Evolutionary conservation across 345 rosid species (phyloP).

Genomic region (Pelargonium nanum): DNA sequence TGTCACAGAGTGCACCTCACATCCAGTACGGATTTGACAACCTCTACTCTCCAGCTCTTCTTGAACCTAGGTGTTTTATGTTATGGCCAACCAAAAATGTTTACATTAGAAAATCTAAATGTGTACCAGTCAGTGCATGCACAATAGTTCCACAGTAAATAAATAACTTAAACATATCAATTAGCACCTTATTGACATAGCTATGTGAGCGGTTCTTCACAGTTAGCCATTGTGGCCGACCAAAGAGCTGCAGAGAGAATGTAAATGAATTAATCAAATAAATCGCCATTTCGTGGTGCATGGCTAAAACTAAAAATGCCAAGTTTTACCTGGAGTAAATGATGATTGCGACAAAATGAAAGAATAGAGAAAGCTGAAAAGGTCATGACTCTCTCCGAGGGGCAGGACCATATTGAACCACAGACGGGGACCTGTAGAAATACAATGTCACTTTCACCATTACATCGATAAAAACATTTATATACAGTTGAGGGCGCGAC

Average conservation of each 20-base stretch:
- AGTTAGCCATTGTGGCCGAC: constrained; percentile 90
- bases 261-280: not conserved
- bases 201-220: constrained; percentile 55
- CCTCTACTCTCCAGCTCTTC: constrained; percentile 52
- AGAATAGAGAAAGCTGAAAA: constrained; percentile 79
- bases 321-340: constrained; percentile 62
- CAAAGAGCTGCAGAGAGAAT: constrained; percentile 46
- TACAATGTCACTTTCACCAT: not conserved
- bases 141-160: no score
- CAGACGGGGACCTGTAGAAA: constrained; percentile 58
- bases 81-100: not conserved
- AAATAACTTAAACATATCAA: no score
- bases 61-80: constrained; percentile 35
- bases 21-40: constrained; percentile 51
- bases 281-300: no score
- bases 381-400: constrained; percentile 59
- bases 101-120: not conserved
- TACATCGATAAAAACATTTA: no score
- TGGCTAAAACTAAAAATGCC: no score
- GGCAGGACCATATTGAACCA: constrained; percentile 88
- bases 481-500: not conserved
- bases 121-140: not conserved
- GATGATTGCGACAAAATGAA: constrained; percentile 79
- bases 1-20: constrained; percentile 42
- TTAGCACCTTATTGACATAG: constrained; percentile 55